These are phyloP conservation scores for Pseudopyricularia javanii DNA, from an alignment of 2,329 filamentous ascomycete species.

Conservation along the genomic window DNA sequence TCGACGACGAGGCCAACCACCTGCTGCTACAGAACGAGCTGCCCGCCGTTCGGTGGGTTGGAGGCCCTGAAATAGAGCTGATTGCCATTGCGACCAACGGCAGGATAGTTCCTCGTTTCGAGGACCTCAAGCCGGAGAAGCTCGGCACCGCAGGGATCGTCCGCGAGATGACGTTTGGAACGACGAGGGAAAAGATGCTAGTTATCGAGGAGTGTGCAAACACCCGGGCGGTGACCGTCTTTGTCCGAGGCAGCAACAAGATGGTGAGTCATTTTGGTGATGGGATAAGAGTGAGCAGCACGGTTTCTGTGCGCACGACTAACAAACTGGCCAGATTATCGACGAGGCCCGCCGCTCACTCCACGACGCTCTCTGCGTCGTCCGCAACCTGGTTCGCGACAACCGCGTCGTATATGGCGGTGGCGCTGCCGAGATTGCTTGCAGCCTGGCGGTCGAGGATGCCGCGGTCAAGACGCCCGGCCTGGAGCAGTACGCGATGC, in stretches of 20 bases:
- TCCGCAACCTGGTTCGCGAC: slow-evolving; percentile 89
- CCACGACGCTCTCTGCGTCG: slow-evolving; percentile 94
- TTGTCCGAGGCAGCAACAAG: slow-evolving; percentile 97
- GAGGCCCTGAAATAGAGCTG: slow-evolving; percentile 93
- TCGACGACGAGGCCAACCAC: slow-evolving; percentile 98
- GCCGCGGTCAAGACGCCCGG: slow-evolving; percentile 89
- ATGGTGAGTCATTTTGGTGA: slow-evolving; percentile 54
- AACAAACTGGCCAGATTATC: slow-evolving; percentile 56
- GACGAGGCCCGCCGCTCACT: slow-evolving; percentile 97
- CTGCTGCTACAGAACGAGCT: slow-evolving; percentile 90
- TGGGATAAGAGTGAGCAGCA: not conserved
- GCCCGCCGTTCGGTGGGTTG: slow-evolving; percentile 94
- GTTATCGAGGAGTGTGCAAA: slow-evolving; percentile 99
- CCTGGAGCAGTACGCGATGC: slow-evolving; percentile 98
- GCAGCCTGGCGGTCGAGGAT: slow-evolving; percentile 90
- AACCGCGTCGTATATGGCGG: slow-evolving; percentile 97
- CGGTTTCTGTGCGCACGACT: slow-evolving; percentile 4
- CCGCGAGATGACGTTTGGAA: slow-evolving; percentile 91
- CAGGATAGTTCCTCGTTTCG: slow-evolving; percentile 92
- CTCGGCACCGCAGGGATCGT: slow-evolving; percentile 83
- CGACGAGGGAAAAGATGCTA: slow-evolving; percentile 97
- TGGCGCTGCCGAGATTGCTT: slow-evolving; percentile 93
- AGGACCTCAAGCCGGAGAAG: slow-evolving; percentile 85
- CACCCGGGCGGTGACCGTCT: slow-evolving; percentile 88
- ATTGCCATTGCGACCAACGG: slow-evolving; percentile 98